Evolutionary conservation across 768 basidiomycete species (phyloP).

Genomic region (Gelatoporia subvermispora): DNA sequence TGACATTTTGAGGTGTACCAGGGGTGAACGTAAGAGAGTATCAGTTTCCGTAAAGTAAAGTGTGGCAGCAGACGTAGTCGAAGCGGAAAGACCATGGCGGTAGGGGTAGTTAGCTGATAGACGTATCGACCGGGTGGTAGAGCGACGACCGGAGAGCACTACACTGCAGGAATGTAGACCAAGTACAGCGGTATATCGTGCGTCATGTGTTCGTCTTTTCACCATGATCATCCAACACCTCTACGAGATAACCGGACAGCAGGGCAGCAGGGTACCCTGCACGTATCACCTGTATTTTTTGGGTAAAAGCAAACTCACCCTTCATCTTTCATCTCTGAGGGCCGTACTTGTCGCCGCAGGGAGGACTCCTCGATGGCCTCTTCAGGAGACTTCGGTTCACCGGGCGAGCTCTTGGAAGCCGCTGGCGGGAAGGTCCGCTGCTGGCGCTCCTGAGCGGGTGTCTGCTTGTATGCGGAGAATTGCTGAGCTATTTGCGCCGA

Average conservation of each 20-base stretch:
- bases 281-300: slow-evolving; percentile 11
- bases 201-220: not conserved
- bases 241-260: not conserved
- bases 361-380: slow-evolving; percentile 24
- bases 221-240: not conserved
- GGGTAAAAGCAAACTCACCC: slow-evolving; percentile 59
- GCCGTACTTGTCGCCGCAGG: slow-evolving; percentile 51
- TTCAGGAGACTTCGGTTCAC: slow-evolving; percentile 34
- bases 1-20: slow-evolving; percentile 16
- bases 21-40: slow-evolving; percentile 10
- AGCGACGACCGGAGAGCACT: slow-evolving; percentile 1
- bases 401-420: slow-evolving; percentile 2
- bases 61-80: not conserved
- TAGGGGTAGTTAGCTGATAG: slow-evolving; percentile 1
- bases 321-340: slow-evolving; percentile 94
- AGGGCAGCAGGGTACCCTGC: too few relatives aligned
- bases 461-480: slow-evolving; percentile 22
- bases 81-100: slow-evolving; percentile 5
- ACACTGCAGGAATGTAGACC: not conserved
- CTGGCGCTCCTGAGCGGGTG: slow-evolving; percentile 19
- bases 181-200: not conserved
- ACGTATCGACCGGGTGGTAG: slow-evolving; percentile 8
- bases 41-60: slow-evolving; percentile 18
- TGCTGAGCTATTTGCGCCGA: slow-evolving; percentile 20
- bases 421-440: slow-evolving; percentile 7